Evolutionary conservation across 208 protist genomes (phyloP), one percentile per base, ranked within the genome.

Genomic region (Trypanosoma avium): DNA sequence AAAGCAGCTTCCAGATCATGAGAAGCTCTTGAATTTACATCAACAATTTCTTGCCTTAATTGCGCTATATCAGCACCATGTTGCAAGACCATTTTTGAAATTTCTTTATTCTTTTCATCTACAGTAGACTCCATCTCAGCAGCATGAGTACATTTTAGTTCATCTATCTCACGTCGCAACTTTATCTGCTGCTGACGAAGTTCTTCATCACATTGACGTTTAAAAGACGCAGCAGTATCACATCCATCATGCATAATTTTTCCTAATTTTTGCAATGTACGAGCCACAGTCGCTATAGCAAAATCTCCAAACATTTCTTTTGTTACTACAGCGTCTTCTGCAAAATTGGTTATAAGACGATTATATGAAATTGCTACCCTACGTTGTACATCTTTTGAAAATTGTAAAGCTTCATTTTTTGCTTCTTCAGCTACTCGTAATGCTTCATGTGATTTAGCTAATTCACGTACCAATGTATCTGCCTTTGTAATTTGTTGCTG

Each of bases 251-350:
- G 47, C 12, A 27, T 27, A 3, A 66, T 17, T 38, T 47, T 13
- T 7, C 47, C 35, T 22, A 66, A 15, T 13, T 54, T 26, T 24
- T 38, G 48, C 3, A 66, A 35, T 22, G 35, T 7, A 32, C 61
- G 61, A 24, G 49, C 15, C 3, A 36, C 22, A 26, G 49, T 19
- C 15, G 48, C 22, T 24, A 75, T 42, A 21, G 61, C 61, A 50
- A 68, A 61, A 24, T 67, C 68, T 19, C 56, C 56, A 38, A 68
- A 61, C 32, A 61, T 47, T 50, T 61, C 52, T 47, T 75, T 75
- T 22, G 58, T 63, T 13, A 46, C 47, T 12, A 67, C 24, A 15
- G 54, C 68, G 45, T 75, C 61, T 13, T 58, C 58, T 9, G 55
- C 50, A 46, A 57, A 68, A 24, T 35, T 59, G 8, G 33, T 45